Percentiles rank a stretch among this genome's conserved stretches.
phyloP scores from a whole-genome alignment of 352 stramenopile genomes.

The Phytopythium litorale region DNA sequence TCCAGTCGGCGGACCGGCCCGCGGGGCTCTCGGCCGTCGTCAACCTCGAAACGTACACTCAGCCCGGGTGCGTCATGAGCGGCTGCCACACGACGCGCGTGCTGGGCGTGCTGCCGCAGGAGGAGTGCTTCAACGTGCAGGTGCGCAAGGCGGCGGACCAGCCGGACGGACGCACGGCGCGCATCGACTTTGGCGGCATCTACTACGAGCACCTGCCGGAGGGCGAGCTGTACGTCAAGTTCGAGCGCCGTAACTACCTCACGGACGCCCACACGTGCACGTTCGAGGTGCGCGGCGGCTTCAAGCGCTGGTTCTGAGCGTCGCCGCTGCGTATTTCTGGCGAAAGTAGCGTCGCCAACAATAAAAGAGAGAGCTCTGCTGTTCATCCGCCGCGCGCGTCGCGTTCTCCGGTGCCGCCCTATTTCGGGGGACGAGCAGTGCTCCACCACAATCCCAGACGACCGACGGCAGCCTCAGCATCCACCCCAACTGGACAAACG shows the following conservation, averaged over 20 bases:
- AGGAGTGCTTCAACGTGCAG: slow-evolving; percentile 46
- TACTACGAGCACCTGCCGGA: slow-evolving; percentile 51
- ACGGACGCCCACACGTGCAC: slow-evolving; percentile 38
- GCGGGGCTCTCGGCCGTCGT: slow-evolving; percentile 31
- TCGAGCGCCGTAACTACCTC: slow-evolving; percentile 46
- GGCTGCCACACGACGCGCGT: slow-evolving; percentile 26
- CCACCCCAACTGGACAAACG: neutral
- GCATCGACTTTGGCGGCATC: slow-evolving; percentile 50
- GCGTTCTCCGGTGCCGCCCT: neutral
- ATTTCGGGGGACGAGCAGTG: neutral
- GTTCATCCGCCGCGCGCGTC: neutral
- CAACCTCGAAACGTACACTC: slow-evolving; percentile 39
- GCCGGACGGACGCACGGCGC: slow-evolving; percentile 26
- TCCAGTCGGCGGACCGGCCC: slow-evolving; percentile 37
- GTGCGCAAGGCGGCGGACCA: slow-evolving; percentile 27
- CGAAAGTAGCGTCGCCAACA: neutral
- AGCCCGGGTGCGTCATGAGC: slow-evolving; percentile 44
- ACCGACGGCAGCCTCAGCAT: neutral
- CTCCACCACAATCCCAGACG: neutral
- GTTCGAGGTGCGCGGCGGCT: slow-evolving; percentile 45
- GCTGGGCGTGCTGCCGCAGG: slow-evolving; percentile 31
- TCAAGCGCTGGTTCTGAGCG: slow-evolving; percentile 50
- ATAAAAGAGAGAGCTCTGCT: neutral
- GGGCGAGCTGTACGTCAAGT: slow-evolving; percentile 58
- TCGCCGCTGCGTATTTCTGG: neutral